These are phyloP conservation scores for Exophiala sp. DNA, from an alignment of 2,329 filamentous ascomycete species.

Conservation along the genomic window DNA sequence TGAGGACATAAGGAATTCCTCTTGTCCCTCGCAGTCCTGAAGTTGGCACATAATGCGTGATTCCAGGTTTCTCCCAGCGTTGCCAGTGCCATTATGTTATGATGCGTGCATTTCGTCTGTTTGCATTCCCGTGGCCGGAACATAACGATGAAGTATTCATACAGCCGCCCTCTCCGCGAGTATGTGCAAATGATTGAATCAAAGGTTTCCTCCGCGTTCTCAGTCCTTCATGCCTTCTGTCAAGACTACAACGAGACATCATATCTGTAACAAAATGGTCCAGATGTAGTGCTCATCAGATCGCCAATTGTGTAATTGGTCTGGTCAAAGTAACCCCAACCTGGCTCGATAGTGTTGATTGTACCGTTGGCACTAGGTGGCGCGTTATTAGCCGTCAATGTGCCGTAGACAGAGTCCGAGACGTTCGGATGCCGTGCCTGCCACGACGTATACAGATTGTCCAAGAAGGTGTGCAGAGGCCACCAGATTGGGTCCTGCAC, in stretches of 20 bases:
- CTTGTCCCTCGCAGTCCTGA: too few relatives aligned
- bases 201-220: background rate
- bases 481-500: conserved; percentile 29
- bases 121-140: too few relatives aligned
- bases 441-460: conserved; percentile 29
- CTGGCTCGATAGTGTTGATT: conserved; percentile 23
- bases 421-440: conserved; percentile 26
- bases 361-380: conserved; percentile 28
- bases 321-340: conserved; percentile 25
- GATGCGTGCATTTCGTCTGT: too few relatives aligned
- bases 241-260: conserved; percentile 21
- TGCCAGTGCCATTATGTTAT: too few relatives aligned
- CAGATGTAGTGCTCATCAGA: conserved; percentile 27
- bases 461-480: conserved; percentile 27
- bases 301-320: conserved; percentile 18
- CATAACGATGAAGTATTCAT: background rate
- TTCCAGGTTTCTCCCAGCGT: too few relatives aligned
- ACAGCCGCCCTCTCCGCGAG: background rate
- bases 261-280: conserved; percentile 30
- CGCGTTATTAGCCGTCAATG: conserved; percentile 26
- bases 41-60: too few relatives aligned
- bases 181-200: background rate
- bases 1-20: too few relatives aligned
- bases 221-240: background rate
- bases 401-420: conserved; percentile 21